Evolutionary conservation across 345 rosid genomes (phyloP).

Genomic region (Citrus unshiu): DNA sequence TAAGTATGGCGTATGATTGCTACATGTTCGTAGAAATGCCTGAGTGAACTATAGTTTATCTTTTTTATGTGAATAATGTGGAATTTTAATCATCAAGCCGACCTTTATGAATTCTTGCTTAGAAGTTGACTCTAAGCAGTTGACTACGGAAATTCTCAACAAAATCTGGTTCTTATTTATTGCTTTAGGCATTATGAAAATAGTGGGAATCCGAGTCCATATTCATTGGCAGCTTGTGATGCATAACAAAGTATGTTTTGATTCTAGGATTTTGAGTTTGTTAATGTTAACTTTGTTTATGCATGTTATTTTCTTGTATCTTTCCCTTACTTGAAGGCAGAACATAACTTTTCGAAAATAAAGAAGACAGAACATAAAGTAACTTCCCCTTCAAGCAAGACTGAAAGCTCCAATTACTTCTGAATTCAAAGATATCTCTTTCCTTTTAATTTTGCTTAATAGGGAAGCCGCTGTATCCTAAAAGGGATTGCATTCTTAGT

Average conservation of each 20-base stretch:
- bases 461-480: too few species aligned
- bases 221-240: neutral
- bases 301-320: neutral
- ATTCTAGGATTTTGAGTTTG: neutral
- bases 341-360: too few species aligned
- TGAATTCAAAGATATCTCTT: too few species aligned
- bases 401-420: too few species aligned
- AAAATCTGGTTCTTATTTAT: neutral
- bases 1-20: neutral
- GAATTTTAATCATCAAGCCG: neutral
- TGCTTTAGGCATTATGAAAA: neutral
- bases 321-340: neutral
- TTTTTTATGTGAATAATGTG: neutral
- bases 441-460: too few species aligned
- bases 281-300: neutral
- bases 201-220: neutral
- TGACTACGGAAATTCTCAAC: neutral
- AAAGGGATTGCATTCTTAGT: too few species aligned
- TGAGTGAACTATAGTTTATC: neutral
- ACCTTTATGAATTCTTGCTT: neutral
- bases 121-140: neutral
- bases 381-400: too few species aligned
- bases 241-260: neutral
- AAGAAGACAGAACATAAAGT: too few species aligned
- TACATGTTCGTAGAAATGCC: slow-evolving; percentile 22